Conservation (phyloP, 2,329 filamentous ascomycete species). For the Stagonosporopsis rhizophila region DNA sequence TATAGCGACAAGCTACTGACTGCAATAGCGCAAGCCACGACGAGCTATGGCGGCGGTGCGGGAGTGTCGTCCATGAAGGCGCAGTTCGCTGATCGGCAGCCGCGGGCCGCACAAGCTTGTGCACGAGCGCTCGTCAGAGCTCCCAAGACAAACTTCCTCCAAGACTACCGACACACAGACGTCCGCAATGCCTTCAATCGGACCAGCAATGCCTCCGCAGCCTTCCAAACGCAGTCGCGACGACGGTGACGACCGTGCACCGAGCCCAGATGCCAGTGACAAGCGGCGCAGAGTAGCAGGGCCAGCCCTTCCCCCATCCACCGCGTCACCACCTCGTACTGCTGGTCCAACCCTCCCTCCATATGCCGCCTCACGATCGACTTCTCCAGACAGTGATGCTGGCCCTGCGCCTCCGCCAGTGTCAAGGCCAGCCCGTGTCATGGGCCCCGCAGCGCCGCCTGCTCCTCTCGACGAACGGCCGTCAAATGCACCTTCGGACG, state of each 20-base stretch:
- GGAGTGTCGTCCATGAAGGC: slow-evolving; percentile 10
- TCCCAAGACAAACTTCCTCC: not conserved
- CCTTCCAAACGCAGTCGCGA: slow-evolving; percentile 62
- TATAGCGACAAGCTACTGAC: not conserved
- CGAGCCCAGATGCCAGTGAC: slow-evolving; percentile 51
- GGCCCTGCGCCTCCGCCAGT: slow-evolving; percentile 49
- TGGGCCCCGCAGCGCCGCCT: slow-evolving; percentile 63
- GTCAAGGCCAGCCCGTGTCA: slow-evolving; percentile 47
- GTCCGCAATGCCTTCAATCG: slow-evolving; percentile 66
- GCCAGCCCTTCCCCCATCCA: slow-evolving; percentile 61
- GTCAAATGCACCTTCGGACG: slow-evolving; percentile 44
- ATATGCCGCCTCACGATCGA: slow-evolving; percentile 38
- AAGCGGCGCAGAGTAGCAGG: slow-evolving; percentile 63
- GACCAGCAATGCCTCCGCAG: slow-evolving; percentile 73
- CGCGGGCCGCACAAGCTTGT: slow-evolving; percentile 22
- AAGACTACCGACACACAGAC: not conserved
- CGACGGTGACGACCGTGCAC: slow-evolving; percentile 51
- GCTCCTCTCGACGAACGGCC: slow-evolving; percentile 57
- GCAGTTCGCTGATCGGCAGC: slow-evolving; percentile 21
- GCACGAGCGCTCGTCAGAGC: slow-evolving; percentile 9
- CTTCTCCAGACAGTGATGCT: slow-evolving; percentile 36
- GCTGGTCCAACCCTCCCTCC: slow-evolving; percentile 63
- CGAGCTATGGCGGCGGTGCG: slow-evolving; percentile 19
- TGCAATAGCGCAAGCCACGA: not conserved
- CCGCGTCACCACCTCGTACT: slow-evolving; percentile 44